Evolutionary conservation across 495 filamentous ascomycete genomes (phyloP).

Genomic region (Aspergillus olivimuriae): DNA sequence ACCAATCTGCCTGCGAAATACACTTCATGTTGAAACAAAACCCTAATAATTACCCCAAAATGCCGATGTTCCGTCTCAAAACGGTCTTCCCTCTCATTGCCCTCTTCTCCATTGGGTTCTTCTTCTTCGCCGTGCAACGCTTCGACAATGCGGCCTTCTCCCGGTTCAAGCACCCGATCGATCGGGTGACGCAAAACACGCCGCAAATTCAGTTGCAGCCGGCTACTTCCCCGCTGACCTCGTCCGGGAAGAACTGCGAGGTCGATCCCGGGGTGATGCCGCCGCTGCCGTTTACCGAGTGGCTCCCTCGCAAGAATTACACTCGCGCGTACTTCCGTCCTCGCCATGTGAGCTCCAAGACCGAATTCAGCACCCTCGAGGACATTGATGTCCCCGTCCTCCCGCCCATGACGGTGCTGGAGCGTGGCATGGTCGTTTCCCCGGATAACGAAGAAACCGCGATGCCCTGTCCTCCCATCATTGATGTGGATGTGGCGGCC

Average conservation of each 20-base stretch:
- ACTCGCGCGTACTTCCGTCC: constrained; percentile 43
- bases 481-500: constrained; percentile 39
- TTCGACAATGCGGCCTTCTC: constrained; percentile 39
- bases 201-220: constrained; percentile 20
- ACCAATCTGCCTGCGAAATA: not conserved
- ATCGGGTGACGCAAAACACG: constrained; percentile 19
- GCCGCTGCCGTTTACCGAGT: constrained; percentile 38
- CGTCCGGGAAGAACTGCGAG: constrained; percentile 25
- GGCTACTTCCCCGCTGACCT: constrained; percentile 1
- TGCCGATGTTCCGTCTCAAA: constrained; percentile 41
- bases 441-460: constrained; percentile 27
- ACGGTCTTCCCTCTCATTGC: constrained; percentile 40
- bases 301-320: constrained; percentile 44
- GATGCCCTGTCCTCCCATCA: constrained; percentile 40
- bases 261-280: constrained; percentile 32
- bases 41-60: constrained; percentile 27
- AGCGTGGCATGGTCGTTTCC: constrained; percentile 41
- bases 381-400: constrained; percentile 38
- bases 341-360: constrained; percentile 30
- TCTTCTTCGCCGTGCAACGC: constrained; percentile 42
- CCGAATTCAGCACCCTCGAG: constrained; percentile 38
- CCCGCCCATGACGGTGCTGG: constrained; percentile 39
- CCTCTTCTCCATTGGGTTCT: constrained; percentile 38
- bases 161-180: constrained; percentile 35
- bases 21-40: constrained; percentile 35